Percentiles rank a stretch among this genome's conserved stretches.
Evolutionary conservation across 768 basidiomycete species (phyloP).

Genomic region (Scleroderma bovista): DNA sequence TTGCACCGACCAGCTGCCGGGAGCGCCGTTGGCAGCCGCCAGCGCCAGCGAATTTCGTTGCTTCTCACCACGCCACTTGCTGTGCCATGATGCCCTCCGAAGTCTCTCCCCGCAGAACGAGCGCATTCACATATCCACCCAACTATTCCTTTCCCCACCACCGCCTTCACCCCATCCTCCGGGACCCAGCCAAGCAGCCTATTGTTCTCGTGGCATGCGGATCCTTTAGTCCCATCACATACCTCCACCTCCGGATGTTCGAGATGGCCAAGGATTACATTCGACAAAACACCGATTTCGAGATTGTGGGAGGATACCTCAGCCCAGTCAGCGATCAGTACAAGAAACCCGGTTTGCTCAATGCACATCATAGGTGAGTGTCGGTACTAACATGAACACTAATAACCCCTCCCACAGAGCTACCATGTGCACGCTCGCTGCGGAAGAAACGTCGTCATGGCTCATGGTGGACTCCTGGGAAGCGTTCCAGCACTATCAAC

Average conservation of each 20-base stretch:
- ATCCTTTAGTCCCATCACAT: slow-evolving; percentile 97
- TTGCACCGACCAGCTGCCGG: no score
- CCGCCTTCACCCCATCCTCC: slow-evolving; percentile 53
- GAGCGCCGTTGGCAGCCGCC: background rate
- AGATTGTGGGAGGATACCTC: slow-evolving; percentile 93
- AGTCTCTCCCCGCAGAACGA: slow-evolving; percentile 15
- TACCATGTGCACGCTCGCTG: slow-evolving; percentile 83
- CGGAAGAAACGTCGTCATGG: slow-evolving; percentile 88
- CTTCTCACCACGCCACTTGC: no score
- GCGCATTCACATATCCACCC: slow-evolving; percentile 54
- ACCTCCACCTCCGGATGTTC: slow-evolving; percentile 97
- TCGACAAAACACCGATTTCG: slow-evolving; percentile 86
- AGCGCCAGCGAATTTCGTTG: background rate
- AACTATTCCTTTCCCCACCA: slow-evolving; percentile 65
- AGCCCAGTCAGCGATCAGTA: slow-evolving; percentile 95
- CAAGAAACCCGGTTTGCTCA: slow-evolving; percentile 93
- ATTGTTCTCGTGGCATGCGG: slow-evolving; percentile 95
- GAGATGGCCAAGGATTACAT: slow-evolving; percentile 99
- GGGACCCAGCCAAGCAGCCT: slow-evolving; percentile 66
- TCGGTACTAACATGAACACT: slow-evolving; percentile 12
- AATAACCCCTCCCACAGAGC: slow-evolving; percentile 44
- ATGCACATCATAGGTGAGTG: slow-evolving; percentile 81
- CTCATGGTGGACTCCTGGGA: slow-evolving; percentile 99
- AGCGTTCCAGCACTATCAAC: slow-evolving; percentile 89
- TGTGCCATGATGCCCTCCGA: slow-evolving; percentile 24